phyloP scores from a whole-genome alignment of 257 asterid species.

The Solanum dulcamara region DNA sequence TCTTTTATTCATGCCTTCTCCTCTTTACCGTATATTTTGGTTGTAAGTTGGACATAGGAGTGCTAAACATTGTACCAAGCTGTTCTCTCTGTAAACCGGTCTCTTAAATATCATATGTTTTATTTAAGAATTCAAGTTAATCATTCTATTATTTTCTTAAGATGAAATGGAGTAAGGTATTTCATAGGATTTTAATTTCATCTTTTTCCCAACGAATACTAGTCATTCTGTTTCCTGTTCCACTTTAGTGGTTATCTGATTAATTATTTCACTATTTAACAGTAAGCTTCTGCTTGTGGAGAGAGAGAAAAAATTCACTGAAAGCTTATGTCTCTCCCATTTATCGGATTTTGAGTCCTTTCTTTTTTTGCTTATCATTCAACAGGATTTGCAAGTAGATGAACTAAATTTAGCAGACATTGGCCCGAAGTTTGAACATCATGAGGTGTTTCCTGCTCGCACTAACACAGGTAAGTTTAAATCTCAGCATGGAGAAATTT shows the following conservation, averaged over 20 bases:
- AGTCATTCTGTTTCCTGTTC: background rate
- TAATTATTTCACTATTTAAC: background rate
- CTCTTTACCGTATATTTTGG: background rate
- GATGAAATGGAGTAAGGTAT: background rate
- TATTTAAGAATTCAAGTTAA: background rate
- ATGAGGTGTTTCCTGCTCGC: conserved; percentile 76
- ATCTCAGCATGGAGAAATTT: background rate
- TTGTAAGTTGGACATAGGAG: background rate
- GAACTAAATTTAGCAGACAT: conserved; percentile 61
- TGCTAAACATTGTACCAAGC: background rate
- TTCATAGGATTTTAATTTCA: background rate
- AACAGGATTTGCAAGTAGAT: conserved; percentile 67
- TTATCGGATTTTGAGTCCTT: background rate
- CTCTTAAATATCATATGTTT: background rate
- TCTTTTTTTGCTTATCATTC: background rate
- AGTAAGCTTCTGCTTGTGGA: background rate
- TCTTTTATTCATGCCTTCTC: background rate
- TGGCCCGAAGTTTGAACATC: conserved; percentile 86
- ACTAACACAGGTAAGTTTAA: conserved; percentile 72
- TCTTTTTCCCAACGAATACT: background rate
- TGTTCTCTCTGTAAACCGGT: background rate
- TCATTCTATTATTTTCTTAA: background rate
- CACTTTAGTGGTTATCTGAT: background rate
- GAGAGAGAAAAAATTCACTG: background rate
- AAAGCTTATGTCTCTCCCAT: background rate